phyloP scores from a whole-genome alignment of 306 rosid genomes.

The Pterocarpus santalinus region DNA sequence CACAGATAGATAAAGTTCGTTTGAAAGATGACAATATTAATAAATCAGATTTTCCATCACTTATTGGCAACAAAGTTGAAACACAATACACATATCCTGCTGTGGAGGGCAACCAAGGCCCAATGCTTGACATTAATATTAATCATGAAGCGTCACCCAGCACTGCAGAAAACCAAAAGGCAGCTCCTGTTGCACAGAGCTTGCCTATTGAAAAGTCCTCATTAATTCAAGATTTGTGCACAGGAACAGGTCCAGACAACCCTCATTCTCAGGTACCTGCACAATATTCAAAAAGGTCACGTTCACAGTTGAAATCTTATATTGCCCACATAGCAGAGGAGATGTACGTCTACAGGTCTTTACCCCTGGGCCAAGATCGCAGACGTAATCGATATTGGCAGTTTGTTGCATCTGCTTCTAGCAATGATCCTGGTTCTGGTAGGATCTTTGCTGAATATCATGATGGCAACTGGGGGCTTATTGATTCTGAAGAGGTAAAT shows the following conservation, averaged over 20 bases:
- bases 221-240: slow-evolving; percentile 63
- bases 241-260: slow-evolving; percentile 72
- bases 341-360: slow-evolving; percentile 93
- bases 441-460: slow-evolving; percentile 87
- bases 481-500: slow-evolving; percentile 94
- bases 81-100: slow-evolving; percentile 60
- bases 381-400: slow-evolving; percentile 97
- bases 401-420: slow-evolving; percentile 93
- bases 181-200: slow-evolving; percentile 53
- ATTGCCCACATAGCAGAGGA: slow-evolving; percentile 94
- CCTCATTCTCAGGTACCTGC: slow-evolving; percentile 76
- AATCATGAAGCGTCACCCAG: slow-evolving; percentile 72
- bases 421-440: slow-evolving; percentile 97
- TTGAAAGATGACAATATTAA: slow-evolving; percentile 73
- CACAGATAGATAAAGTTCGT: slow-evolving; percentile 94
- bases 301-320: slow-evolving; percentile 93
- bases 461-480: slow-evolving; percentile 90
- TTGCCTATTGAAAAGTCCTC: slow-evolving; percentile 66
- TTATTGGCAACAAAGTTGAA: slow-evolving; percentile 70
- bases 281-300: slow-evolving; percentile 87
- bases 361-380: slow-evolving; percentile 99
- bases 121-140: slow-evolving; percentile 68
- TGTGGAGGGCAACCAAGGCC: slow-evolving; percentile 82
- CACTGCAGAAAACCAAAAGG: slow-evolving; percentile 70
- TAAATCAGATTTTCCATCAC: slow-evolving; percentile 69